Conservation (phyloP, 179 eudicot species). For the Drosera spatulata region DNA sequence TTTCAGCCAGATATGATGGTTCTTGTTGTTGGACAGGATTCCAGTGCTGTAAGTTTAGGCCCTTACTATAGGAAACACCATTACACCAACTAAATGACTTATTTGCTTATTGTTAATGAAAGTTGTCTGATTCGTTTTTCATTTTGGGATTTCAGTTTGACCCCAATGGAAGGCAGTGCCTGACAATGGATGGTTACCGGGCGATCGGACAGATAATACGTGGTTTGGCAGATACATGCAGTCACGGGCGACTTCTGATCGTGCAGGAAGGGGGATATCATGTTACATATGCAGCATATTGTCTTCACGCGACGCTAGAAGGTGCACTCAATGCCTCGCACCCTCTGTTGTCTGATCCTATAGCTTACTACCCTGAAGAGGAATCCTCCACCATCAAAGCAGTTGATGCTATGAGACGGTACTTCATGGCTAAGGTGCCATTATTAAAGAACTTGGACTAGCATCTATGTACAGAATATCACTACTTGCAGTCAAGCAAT, state of each 20-base stretch:
- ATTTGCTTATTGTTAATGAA: too few species aligned
- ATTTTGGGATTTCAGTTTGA: constrained; percentile 48
- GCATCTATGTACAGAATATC: too few species aligned
- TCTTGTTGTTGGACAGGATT: constrained; percentile 81
- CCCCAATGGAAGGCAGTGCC: constrained; percentile 94
- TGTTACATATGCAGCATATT: constrained; percentile 82
- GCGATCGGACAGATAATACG: constrained; percentile 41
- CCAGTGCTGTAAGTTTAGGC: constrained; percentile 86
- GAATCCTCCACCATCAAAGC: constrained; percentile 29
- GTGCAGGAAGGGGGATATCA: constrained; percentile 98
- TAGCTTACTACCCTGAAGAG: constrained; percentile 78
- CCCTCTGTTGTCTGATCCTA: constrained; percentile 64
- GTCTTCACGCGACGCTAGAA: constrained; percentile 89
- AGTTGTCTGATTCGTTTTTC: background rate
- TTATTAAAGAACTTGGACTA: too few species aligned
- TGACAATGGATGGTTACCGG: constrained; percentile 86
- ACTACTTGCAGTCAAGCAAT: too few species aligned
- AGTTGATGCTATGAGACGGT: constrained; percentile 44
- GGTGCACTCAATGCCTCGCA: constrained; percentile 46
- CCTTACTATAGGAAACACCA: too few species aligned
- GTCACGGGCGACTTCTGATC: constrained; percentile 56
- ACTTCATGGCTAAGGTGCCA: constrained; percentile 6
- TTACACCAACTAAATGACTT: too few species aligned
- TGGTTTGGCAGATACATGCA: constrained; percentile 44
- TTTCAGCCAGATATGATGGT: constrained; percentile 70